These are phyloP conservation scores for Capsicum baccatum DNA, from an alignment of 257 asterid genomes.

Conservation along the genomic window DNA sequence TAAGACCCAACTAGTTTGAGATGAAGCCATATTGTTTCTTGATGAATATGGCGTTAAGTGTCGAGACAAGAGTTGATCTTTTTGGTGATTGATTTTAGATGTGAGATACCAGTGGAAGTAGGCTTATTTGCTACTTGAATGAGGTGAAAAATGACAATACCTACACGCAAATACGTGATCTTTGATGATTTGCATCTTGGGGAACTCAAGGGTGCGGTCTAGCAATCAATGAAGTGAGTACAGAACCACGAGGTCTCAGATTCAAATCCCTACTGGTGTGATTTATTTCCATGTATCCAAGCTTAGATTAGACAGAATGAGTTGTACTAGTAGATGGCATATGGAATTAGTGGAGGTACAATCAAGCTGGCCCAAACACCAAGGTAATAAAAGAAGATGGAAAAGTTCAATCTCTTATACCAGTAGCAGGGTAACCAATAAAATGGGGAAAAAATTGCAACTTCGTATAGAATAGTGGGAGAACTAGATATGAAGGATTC, in stretches of 20 bases:
- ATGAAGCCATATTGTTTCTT: conserved; percentile 71
- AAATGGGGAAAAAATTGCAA: not conserved
- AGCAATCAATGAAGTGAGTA: not conserved
- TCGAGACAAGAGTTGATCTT: conserved; percentile 56
- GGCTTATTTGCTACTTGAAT: conserved; percentile 57
- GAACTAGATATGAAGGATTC: not conserved
- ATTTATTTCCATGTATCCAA: not conserved
- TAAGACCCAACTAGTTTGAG: not conserved
- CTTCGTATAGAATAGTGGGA: not conserved
- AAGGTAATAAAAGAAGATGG: not conserved
- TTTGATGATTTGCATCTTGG: conserved; percentile 70
- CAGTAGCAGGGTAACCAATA: not conserved
- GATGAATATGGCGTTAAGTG: conserved; percentile 51
- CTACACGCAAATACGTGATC: conserved; percentile 58
- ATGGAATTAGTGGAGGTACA: not conserved
- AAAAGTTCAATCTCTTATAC: conserved; percentile 49
- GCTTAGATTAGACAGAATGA: not conserved
- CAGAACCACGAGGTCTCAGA: not conserved
- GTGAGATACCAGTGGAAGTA: conserved; percentile 60
- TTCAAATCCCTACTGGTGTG: not conserved
- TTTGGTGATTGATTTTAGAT: conserved; percentile 60
- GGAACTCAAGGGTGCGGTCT: no score
- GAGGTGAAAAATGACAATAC: conserved; percentile 75
- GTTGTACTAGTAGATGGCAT: not conserved
- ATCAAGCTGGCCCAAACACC: not conserved